These are phyloP conservation scores for Trichosporon sp. DNA, from an alignment of 1,284 basidiomycete species.

Conservation along the genomic window DNA sequence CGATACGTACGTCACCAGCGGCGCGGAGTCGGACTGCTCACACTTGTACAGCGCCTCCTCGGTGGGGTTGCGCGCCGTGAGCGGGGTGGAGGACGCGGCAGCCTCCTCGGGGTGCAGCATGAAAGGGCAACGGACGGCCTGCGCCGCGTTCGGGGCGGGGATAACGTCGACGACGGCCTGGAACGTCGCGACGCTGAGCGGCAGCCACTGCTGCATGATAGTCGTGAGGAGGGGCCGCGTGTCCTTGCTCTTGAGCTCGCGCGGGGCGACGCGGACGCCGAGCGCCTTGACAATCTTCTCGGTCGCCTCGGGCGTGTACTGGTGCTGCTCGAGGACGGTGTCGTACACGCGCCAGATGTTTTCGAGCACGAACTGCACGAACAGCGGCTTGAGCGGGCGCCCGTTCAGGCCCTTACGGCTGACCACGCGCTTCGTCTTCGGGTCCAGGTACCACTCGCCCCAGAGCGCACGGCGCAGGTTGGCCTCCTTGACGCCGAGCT, in stretches of 20 bases:
- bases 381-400: slow-evolving; percentile 86
- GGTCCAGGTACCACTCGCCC: slow-evolving; percentile 97
- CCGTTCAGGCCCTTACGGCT: slow-evolving; percentile 81
- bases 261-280: slow-evolving; percentile 75
- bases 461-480: slow-evolving; percentile 85
- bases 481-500: slow-evolving; percentile 84
- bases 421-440: slow-evolving; percentile 91
- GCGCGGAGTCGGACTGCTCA: slow-evolving; percentile 58
- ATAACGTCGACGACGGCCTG: slow-evolving; percentile 88
- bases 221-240: slow-evolving; percentile 73
- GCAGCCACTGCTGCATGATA: slow-evolving; percentile 94
- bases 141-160: slow-evolving; percentile 78
- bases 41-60: slow-evolving; percentile 78
- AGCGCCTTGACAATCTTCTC: slow-evolving; percentile 82
- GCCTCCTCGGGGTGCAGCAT: slow-evolving; percentile 81
- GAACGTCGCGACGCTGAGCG: slow-evolving; percentile 87
- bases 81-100: slow-evolving; percentile 27
- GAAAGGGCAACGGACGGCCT: slow-evolving; percentile 77
- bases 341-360: slow-evolving; percentile 98
- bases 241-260: slow-evolving; percentile 91
- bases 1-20: slow-evolving; percentile 83
- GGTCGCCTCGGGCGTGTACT: slow-evolving; percentile 76
- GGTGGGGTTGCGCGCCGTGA: slow-evolving; percentile 66
- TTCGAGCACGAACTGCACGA: slow-evolving; percentile 95
- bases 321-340: slow-evolving; percentile 74